phyloP scores from a whole-genome alignment of 1,139 yeast species.

The Sugiyamaella paludigena region DNA sequence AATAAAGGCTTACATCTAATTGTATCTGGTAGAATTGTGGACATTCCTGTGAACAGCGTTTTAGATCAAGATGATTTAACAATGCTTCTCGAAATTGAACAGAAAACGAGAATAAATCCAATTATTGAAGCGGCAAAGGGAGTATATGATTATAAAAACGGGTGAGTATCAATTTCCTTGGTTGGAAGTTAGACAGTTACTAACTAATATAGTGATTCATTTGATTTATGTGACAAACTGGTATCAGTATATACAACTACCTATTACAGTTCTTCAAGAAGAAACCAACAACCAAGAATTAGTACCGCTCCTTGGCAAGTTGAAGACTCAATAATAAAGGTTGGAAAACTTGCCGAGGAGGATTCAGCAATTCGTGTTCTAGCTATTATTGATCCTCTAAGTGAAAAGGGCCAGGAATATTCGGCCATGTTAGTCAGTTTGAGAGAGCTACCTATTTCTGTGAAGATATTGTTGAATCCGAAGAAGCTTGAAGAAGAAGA shows the following conservation, averaged over 20 bases:
- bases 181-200: background rate
- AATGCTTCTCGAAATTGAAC: conserved; percentile 30
- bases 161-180: no score
- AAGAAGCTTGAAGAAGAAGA: conserved; percentile 39
- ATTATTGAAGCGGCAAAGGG: conserved; percentile 13
- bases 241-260: conserved; percentile 25
- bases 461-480: conserved; percentile 63
- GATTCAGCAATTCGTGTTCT: conserved; percentile 45
- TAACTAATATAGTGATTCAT: conserved; percentile 10
- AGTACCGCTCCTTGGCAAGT: conserved; percentile 23
- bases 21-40: conserved; percentile 21
- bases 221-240: conserved; percentile 28
- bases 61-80: conserved; percentile 21
- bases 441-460: conserved; percentile 39
- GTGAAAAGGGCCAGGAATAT: conserved; percentile 63
- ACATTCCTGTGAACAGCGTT: conserved; percentile 3
- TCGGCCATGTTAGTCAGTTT: conserved; percentile 51
- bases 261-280: conserved; percentile 11
- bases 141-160: background rate
- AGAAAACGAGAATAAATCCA: conserved; percentile 26
- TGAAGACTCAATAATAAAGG: conserved; percentile 21
- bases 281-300: conserved; percentile 15
- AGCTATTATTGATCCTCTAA: conserved; percentile 68
- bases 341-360: conserved; percentile 26
- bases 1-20: conserved; percentile 8